Evolutionary conservation across 1,139 yeast species (phyloP).

Genomic region (Meyerozyma smithsonii): DNA sequence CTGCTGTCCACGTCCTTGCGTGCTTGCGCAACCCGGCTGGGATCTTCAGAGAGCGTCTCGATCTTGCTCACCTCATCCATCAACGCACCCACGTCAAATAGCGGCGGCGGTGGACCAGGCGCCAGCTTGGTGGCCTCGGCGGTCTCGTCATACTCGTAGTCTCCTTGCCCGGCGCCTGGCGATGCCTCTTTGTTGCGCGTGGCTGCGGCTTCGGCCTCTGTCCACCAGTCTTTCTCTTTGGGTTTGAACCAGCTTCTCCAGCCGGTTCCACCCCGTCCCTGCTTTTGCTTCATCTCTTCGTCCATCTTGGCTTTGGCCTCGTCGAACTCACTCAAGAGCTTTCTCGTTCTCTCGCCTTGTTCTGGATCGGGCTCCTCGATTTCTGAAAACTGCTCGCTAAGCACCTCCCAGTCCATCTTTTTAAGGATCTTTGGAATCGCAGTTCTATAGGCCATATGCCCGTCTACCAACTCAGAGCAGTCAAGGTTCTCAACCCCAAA

Average conservation of each 20-base stretch:
- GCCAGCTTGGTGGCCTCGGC: constrained; percentile 1
- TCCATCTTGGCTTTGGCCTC: constrained; percentile 67
- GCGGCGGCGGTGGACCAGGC: constrained; percentile 11
- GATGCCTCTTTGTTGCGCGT: constrained; percentile 2
- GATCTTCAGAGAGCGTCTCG: constrained; percentile 19
- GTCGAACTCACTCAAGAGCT: constrained; percentile 77
- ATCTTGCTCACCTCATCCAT: constrained; percentile 43
- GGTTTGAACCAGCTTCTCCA: constrained; percentile 72
- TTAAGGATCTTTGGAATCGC: constrained; percentile 81
- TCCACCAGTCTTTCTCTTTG: constrained; percentile 84
- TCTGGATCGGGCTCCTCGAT: constrained; percentile 96
- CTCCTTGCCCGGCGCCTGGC: constrained; percentile 5
- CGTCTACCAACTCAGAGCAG: constrained; percentile 81
- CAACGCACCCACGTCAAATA: constrained; percentile 46
- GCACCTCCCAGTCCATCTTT: constrained; percentile 70
- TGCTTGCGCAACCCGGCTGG: constrained; percentile 13
- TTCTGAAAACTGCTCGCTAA: constrained; percentile 89
- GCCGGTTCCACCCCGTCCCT: constrained; percentile 21
- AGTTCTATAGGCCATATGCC: constrained; percentile 95
- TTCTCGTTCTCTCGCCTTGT: constrained; percentile 73
- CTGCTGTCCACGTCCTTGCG: constrained; percentile 13
- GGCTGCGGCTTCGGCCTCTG: constrained; percentile 7
- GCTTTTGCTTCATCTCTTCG: constrained; percentile 25
- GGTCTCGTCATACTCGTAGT: constrained; percentile 4
- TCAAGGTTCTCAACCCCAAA: constrained; percentile 78